Percentiles rank a stretch among this genome's conserved stretches.
Conservation (phyloP, 345 rosid genomes). For the Ceriops zippeliana region DNA sequence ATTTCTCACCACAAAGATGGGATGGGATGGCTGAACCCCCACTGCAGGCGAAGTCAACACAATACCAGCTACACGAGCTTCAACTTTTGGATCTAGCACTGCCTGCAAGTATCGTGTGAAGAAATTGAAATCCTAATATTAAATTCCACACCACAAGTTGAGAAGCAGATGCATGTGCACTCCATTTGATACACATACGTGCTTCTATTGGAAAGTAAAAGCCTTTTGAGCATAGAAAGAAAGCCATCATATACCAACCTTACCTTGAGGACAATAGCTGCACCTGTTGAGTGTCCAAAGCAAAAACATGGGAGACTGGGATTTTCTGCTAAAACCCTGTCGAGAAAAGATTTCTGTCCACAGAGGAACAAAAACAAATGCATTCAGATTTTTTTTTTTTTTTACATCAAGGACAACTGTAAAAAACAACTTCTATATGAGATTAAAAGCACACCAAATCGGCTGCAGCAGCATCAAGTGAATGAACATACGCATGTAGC, state of each 20-base stretch:
- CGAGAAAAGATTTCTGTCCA: conserved; percentile 24
- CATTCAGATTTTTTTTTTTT: not conserved
- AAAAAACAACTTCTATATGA: not conserved
- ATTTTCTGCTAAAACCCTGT: conserved; percentile 26
- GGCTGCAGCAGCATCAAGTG: conserved; percentile 26
- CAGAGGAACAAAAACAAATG: not conserved
- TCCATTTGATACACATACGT: not conserved
- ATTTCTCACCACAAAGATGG: conserved; percentile 23
- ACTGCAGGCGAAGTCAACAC: conserved; percentile 31
- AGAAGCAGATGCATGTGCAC: not conserved
- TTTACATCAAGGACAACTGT: not conserved
- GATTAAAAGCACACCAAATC: conserved; percentile 23
- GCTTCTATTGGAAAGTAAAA: not conserved
- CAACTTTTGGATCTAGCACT: conserved; percentile 26
- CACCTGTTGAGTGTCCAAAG: conserved; percentile 34
- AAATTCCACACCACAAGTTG: not conserved
- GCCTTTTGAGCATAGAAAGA: not conserved
- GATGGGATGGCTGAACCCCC: conserved; percentile 37
- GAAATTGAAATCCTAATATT: not conserved
- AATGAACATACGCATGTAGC: conserved; percentile 27
- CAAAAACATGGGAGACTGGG: conserved; percentile 33
- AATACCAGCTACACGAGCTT: conserved; percentile 19
- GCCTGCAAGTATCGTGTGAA: conserved; percentile 17
- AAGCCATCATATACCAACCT: not conserved
- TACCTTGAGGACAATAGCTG: conserved; percentile 34